Conservation (phyloP, 352 stramenopile species). For the Elongisporangium senticosum region DNA sequence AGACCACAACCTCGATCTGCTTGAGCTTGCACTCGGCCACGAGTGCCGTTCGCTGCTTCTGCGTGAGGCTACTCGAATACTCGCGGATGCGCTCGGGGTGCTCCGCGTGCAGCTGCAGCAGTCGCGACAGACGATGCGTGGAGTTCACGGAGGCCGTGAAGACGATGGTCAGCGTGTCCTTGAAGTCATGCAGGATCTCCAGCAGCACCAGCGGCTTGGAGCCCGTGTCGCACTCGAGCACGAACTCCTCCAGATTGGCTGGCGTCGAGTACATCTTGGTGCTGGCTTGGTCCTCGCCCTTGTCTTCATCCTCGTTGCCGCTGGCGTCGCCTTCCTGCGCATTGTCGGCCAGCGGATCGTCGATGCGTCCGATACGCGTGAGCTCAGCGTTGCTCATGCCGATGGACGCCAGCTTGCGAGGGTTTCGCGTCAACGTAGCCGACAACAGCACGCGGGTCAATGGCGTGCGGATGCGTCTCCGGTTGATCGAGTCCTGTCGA, state of each 20-base stretch:
- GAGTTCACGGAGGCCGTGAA: conserved; percentile 97
- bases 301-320: conserved; percentile 17
- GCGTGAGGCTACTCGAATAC: conserved; percentile 76
- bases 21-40: conserved; percentile 72
- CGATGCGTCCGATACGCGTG: conserved; percentile 77
- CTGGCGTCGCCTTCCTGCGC: conserved; percentile 37
- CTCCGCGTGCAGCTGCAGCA: conserved; percentile 88
- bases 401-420: conserved; percentile 93
- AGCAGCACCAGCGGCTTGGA: conserved; percentile 95
- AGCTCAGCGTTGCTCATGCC: conserved; percentile 94
- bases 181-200: conserved; percentile 85
- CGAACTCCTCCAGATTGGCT: conserved; percentile 78
- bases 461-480: conserved; percentile 68
- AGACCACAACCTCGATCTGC: conserved; percentile 79
- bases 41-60: conserved; percentile 71
- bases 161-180: conserved; percentile 84
- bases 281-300: conserved; percentile 25
- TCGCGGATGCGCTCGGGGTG: conserved; percentile 60
- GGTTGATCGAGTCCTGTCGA: conserved; percentile 75
- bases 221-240: conserved; percentile 90
- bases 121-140: conserved; percentile 91
- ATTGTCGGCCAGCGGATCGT: conserved; percentile 63
- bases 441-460: conserved; percentile 96
- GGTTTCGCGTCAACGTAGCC: conserved; percentile 97
- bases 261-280: conserved; percentile 78